Percentiles rank a stretch among this genome's conserved stretches.
phyloP scores from a whole-genome alignment of 495 filamentous ascomycete species.

The Achaetomiella virescens region DNA sequence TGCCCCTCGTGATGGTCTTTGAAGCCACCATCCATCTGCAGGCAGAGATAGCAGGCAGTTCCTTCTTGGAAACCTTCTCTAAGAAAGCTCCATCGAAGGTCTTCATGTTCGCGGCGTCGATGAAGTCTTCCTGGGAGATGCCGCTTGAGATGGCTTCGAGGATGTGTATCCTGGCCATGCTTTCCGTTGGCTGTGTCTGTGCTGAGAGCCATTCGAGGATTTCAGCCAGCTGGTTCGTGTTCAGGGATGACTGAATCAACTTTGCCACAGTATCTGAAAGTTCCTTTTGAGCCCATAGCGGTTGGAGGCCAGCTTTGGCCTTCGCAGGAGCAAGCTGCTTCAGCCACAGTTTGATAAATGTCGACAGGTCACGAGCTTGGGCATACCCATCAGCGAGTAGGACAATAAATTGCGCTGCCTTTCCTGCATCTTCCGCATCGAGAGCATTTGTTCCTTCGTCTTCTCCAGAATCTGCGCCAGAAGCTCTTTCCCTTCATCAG shows the following conservation, averaged over 20 bases:
- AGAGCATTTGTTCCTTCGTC: constrained; percentile 19
- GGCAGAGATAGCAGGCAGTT: constrained; percentile 20
- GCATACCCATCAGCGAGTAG: constrained; percentile 59
- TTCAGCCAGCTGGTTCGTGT: constrained; percentile 41
- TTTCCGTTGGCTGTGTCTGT: constrained; percentile 18
- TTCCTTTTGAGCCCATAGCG: constrained; percentile 57
- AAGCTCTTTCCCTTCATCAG: constrained; percentile 27
- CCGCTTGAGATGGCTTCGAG: constrained; percentile 44
- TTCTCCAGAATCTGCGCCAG: constrained; percentile 31
- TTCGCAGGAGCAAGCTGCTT: constrained; percentile 50
- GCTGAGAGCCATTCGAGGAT: constrained; percentile 37
- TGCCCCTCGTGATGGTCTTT: constrained; percentile 30
- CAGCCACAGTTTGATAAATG: constrained; percentile 64
- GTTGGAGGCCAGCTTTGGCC: constrained; percentile 30
- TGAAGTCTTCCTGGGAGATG: constrained; percentile 38
- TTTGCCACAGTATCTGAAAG: constrained; percentile 42
- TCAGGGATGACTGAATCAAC: constrained; percentile 40
- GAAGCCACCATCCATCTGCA: constrained; percentile 36
- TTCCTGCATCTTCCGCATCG: constrained; percentile 9
- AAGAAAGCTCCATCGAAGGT: constrained; percentile 13
- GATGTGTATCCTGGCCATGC: constrained; percentile 34
- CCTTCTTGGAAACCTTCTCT: constrained; percentile 18
- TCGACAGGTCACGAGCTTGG: constrained; percentile 56
- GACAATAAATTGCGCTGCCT: constrained; percentile 37
- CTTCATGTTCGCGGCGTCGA: constrained; percentile 33